These are phyloP conservation scores for Rhodotorula glutinis DNA, from an alignment of 1,284 basidiomycete species.

Conservation along the genomic window DNA sequence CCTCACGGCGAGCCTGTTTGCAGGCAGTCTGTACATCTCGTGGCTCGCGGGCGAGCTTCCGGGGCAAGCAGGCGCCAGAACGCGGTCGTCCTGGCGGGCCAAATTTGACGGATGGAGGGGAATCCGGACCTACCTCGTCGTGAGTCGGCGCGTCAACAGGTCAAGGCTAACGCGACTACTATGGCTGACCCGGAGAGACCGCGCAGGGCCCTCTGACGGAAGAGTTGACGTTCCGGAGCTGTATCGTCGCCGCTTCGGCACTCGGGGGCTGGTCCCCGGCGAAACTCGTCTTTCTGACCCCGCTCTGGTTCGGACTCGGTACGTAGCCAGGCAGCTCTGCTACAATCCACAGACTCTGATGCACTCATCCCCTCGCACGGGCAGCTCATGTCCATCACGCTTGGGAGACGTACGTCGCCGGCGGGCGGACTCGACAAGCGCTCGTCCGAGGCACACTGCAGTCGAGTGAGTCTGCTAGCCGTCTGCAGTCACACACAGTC, in stretches of 20 bases:
- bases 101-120: slow-evolving; percentile 58
- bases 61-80: slow-evolving; percentile 52
- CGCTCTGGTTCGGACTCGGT: slow-evolving; percentile 86
- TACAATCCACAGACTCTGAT: background rate
- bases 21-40: slow-evolving; percentile 72
- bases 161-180: slow-evolving; percentile 12
- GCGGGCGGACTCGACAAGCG: slow-evolving; percentile 63
- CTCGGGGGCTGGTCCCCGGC: slow-evolving; percentile 59
- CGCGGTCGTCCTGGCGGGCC: slow-evolving; percentile 51
- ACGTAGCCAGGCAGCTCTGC: slow-evolving; percentile 52
- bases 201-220: slow-evolving; percentile 81
- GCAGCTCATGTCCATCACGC: slow-evolving; percentile 91
- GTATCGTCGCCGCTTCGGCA: slow-evolving; percentile 70
- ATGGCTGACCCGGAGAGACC: background rate
- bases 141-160: slow-evolving; percentile 51
- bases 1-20: slow-evolving; percentile 72
- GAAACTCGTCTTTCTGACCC: slow-evolving; percentile 72
- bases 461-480: slow-evolving; percentile 58
- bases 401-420: slow-evolving; percentile 71
- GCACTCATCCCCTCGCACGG: too few relatives aligned
- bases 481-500: too few relatives aligned
- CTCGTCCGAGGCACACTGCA: slow-evolving; percentile 60
- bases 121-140: slow-evolving; percentile 72
- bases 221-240: slow-evolving; percentile 86
- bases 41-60: slow-evolving; percentile 62